phyloP scores from a whole-genome alignment of 2,329 filamentous ascomycete genomes.

The Penicillium sp. region DNA sequence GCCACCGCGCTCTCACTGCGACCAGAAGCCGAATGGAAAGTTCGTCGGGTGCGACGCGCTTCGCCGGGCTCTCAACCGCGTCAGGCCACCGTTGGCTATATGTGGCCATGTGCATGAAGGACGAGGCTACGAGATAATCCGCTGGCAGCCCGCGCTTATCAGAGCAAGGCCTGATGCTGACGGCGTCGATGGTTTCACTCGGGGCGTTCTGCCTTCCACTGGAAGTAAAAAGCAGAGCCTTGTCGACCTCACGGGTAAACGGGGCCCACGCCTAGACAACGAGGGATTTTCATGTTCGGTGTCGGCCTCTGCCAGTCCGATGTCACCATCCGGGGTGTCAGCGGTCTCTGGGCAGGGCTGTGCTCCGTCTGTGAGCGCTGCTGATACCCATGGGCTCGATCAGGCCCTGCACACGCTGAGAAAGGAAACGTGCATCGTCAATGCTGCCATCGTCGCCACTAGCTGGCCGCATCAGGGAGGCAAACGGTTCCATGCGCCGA shows the following conservation, averaged over 20 bases:
- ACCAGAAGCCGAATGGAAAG: conserved; percentile 34
- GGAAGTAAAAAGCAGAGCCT: conserved; percentile 55
- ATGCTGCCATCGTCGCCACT: conserved; percentile 71
- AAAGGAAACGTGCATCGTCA: conserved; percentile 73
- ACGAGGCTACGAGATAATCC: conserved; percentile 53
- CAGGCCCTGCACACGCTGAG: conserved; percentile 37
- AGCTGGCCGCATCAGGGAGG: conserved; percentile 62
- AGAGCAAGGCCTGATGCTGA: neutral
- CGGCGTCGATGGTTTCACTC: conserved; percentile 13
- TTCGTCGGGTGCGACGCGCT: conserved; percentile 52
- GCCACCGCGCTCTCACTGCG: conserved; percentile 52
- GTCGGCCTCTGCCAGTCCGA: neutral
- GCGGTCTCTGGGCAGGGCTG: conserved; percentile 4
- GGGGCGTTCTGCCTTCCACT: conserved; percentile 38
- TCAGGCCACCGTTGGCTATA: conserved; percentile 52
- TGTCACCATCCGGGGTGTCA: conserved; percentile 5
- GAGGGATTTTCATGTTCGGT: conserved; percentile 16
- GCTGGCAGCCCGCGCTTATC: conserved; percentile 39
- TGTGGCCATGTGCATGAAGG: conserved; percentile 61
- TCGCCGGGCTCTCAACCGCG: conserved; percentile 42
- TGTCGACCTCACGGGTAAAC: conserved; percentile 52
- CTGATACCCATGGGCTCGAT: conserved; percentile 8
- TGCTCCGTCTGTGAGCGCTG: conserved; percentile 7
- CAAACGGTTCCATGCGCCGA: conserved; percentile 71
- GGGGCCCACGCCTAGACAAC: conserved; percentile 34